Evolutionary conservation across 768 basidiomycete species (phyloP).

Genomic region (Russula sp.): DNA sequence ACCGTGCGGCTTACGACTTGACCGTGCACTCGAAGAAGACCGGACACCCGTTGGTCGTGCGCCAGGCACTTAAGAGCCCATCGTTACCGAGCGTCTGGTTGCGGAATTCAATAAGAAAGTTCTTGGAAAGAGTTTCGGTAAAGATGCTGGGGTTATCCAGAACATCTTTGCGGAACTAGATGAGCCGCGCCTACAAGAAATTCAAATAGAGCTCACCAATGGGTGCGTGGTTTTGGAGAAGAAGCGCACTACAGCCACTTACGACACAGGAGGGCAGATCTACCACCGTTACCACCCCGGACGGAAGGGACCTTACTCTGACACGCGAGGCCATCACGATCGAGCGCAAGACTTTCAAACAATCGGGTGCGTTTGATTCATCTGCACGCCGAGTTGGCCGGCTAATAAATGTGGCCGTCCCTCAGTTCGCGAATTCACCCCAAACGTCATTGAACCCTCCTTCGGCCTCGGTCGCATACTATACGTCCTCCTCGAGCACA

Average conservation of each 20-base stretch:
- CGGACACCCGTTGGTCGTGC: constrained; percentile 79
- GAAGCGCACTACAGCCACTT: constrained; percentile 20
- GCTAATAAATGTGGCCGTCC: constrained; percentile 32
- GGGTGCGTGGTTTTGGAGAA: constrained; percentile 50
- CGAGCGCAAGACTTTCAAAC: constrained; percentile 81
- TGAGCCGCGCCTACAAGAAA: constrained; percentile 57
- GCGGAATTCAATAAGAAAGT: constrained; percentile 83
- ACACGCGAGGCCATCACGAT: constrained; percentile 74
- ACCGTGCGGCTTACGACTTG: constrained; percentile 95
- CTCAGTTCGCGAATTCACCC: constrained; percentile 89
- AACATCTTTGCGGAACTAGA: constrained; percentile 62
- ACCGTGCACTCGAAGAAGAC: constrained; percentile 85
- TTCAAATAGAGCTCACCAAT: constrained; percentile 69
- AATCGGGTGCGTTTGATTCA: constrained; percentile 58
- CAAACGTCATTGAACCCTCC: constrained; percentile 98
- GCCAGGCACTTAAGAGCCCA: constrained; percentile 81
- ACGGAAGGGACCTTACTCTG: constrained; percentile 66
- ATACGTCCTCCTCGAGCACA: constrained; percentile 91
- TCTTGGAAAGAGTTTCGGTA: constrained; percentile 86
- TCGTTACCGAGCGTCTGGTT: constrained; percentile 75
- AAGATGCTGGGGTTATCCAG: constrained; percentile 67
- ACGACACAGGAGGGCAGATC: constrained; percentile 45
- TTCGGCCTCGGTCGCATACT: constrained; percentile 96
- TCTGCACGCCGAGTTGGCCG: constrained; percentile 11
- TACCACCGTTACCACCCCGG: constrained; percentile 49